Evolutionary conservation across 2,329 filamentous ascomycete genomes (phyloP).

Genomic region (Neonectria faginata): DNA sequence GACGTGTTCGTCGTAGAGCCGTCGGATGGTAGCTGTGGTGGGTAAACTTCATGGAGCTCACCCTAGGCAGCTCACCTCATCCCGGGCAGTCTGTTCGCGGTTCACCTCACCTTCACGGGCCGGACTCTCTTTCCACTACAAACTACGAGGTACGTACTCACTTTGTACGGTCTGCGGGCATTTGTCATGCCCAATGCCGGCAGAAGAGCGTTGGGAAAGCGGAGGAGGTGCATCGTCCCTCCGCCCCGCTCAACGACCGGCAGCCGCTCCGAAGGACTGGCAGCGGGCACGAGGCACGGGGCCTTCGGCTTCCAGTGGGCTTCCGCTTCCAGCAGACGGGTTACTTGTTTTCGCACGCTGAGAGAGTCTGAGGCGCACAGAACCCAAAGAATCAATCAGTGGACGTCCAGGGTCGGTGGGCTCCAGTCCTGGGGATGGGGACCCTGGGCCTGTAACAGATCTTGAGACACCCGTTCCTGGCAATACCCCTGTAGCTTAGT

Average conservation of each 20-base stretch:
- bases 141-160: not conserved
- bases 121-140: conserved; percentile 3
- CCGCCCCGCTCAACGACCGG: too few relatives aligned
- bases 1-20: conserved; percentile 41
- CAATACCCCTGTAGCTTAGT: conserved; percentile 30
- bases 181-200: not conserved
- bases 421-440: not conserved
- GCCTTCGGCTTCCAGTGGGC: conserved; percentile 30
- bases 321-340: conserved; percentile 18
- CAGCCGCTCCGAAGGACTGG: conserved; percentile 1
- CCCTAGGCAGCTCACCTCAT: conserved; percentile 20
- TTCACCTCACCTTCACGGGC: conserved; percentile 4
- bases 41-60: conserved; percentile 19
- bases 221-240: not conserved
- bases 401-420: conserved; percentile 17
- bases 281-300: not conserved
- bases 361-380: conserved; percentile 21
- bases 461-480: conserved; percentile 53
- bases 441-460: conserved; percentile 55
- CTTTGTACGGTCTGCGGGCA: not conserved
- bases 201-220: conserved; percentile 10
- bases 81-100: conserved; percentile 1
- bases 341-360: not conserved
- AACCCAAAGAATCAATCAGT: conserved; percentile 24
- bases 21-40: conserved; percentile 20